Evolutionary conservation across 2,329 filamentous ascomycete genomes (phyloP).

Genomic region (Drechslerella stenobrocha): DNA sequence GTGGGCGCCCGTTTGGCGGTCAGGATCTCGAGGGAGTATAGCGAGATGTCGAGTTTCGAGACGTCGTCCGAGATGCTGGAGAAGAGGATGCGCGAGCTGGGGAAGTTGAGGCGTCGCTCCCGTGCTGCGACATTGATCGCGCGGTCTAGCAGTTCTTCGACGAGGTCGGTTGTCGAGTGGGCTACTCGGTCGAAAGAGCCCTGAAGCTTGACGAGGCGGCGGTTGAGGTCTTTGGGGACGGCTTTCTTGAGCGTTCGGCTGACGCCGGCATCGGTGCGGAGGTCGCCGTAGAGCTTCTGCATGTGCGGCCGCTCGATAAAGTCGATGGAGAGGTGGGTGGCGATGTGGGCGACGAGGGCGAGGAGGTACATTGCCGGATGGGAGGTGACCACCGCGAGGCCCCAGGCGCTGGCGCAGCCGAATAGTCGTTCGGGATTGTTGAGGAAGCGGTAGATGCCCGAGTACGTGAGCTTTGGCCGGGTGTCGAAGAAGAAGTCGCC

Average conservation of each 20-base stretch:
- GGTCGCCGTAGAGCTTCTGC: conserved; percentile 90
- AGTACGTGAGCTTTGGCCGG: conserved; percentile 81
- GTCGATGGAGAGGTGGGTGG: conserved; percentile 85
- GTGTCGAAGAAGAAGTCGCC: conserved; percentile 94
- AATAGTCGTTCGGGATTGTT: conserved; percentile 97
- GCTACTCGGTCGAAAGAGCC: conserved; percentile 84
- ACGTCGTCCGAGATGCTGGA: conserved; percentile 64
- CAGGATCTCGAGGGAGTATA: conserved; percentile 71
- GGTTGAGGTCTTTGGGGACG: conserved; percentile 69
- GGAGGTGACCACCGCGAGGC: conserved; percentile 88
- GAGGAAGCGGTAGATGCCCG: conserved; percentile 94
- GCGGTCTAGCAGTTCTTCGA: conserved; percentile 85
- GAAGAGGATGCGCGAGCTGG: conserved; percentile 35
- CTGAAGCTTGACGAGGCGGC: conserved; percentile 57
- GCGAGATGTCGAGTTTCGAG: conserved; percentile 61
- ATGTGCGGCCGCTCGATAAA: conserved; percentile 95
- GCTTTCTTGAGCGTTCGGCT: conserved; percentile 85
- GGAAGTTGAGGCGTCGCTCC: conserved; percentile 57
- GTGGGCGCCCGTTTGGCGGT: conserved; percentile 46
- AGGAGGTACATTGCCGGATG: conserved; percentile 83
- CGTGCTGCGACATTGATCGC: conserved; percentile 64
- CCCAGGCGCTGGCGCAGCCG: conserved; percentile 93
- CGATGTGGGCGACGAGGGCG: conserved; percentile 79
- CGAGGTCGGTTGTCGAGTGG: conserved; percentile 81
- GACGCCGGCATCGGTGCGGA: conserved; percentile 84